phyloP scores from a whole-genome alignment of 768 basidiomycete species.

The Nevesoporus exiguus region DNA sequence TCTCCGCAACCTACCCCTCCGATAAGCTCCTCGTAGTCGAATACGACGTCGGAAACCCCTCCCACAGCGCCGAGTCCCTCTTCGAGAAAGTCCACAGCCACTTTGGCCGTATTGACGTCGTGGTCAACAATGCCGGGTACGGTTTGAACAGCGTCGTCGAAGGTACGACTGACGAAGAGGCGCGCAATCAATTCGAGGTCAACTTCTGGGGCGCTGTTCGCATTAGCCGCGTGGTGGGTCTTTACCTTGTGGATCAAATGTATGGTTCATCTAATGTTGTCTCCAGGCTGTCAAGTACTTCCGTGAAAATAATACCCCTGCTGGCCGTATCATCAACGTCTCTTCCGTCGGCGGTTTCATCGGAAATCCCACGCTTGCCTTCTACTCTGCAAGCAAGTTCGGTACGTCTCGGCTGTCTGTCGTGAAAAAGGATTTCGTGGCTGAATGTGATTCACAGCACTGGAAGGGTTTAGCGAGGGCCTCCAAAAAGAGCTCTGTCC shows the following conservation, averaged over 20 bases:
- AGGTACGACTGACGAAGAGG: constrained; percentile 22
- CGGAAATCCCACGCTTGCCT: constrained; percentile 15
- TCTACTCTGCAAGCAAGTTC: constrained; percentile 23
- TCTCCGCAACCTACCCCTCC: constrained; percentile 11
- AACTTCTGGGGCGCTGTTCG: constrained; percentile 33
- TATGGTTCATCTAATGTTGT: neutral
- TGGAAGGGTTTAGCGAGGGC: constrained; percentile 27
- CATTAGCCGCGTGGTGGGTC: constrained; percentile 23
- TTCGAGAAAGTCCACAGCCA: constrained; percentile 20
- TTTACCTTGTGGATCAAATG: too few relatives aligned
- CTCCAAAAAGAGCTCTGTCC: constrained; percentile 21
- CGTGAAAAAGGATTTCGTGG: too few relatives aligned
- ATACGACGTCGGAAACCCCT: constrained; percentile 29
- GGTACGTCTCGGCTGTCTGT: constrained; percentile 3
- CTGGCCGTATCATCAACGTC: constrained; percentile 23
- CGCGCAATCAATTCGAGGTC: constrained; percentile 28
- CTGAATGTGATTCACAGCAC: constrained; percentile 8
- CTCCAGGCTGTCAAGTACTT: constrained; percentile 28
- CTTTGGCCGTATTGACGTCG: constrained; percentile 33
- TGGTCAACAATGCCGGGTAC: constrained; percentile 34
- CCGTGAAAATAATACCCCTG: constrained; percentile 26
- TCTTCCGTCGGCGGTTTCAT: constrained; percentile 21
- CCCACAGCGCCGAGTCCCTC: constrained; percentile 13
- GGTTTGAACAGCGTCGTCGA: constrained; percentile 27
- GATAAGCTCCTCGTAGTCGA: constrained; percentile 28